Percentiles rank a stretch among this genome's conserved stretches.
These are phyloP conservation scores for Monosporascus ibericus DNA, from an alignment of 2,329 filamentous ascomycete species.

Conservation along the genomic window DNA sequence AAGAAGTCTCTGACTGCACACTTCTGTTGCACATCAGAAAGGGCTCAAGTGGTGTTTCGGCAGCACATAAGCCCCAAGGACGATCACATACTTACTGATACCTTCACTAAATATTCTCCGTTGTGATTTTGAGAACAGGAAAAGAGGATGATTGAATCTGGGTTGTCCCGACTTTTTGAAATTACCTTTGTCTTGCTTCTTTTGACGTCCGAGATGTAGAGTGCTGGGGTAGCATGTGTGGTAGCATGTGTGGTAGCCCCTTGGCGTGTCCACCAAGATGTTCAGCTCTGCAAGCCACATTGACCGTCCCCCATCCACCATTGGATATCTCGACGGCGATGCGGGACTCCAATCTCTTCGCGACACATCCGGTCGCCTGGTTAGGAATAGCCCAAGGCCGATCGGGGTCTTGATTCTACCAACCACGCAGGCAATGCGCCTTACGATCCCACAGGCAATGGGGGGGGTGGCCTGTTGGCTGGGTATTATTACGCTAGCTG, in stretches of 20 bases:
- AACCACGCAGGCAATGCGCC: conserved; percentile 10
- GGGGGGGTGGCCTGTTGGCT: conserved; percentile 2
- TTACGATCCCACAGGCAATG: conserved; percentile 5
- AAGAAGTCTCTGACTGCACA: neutral
- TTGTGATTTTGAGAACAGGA: no score
- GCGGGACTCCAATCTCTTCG: conserved; percentile 19
- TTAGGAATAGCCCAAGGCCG: conserved; percentile 15
- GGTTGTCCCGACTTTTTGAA: no score
- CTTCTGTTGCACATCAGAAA: no score
- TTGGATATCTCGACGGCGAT: conserved; percentile 19
- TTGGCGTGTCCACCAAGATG: conserved; percentile 16
- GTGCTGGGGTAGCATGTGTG: conserved; percentile 15
- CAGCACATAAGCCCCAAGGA: no score
- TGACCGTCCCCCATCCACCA: conserved; percentile 7
- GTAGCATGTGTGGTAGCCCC: conserved; percentile 16
- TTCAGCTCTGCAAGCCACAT: conserved; percentile 33
- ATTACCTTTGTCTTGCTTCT: no score
- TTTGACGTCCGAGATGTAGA: neutral
- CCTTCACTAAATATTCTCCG: no score
- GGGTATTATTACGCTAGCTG: neutral
- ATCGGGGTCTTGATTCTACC: conserved; percentile 3
- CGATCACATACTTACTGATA: no score
- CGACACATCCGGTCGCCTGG: conserved; percentile 6
- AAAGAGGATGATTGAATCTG: no score
- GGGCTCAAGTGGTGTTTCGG: no score